Evolutionary conservation across 441 rosid species (phyloP).

Genomic region (Geranium incanum): DNA sequence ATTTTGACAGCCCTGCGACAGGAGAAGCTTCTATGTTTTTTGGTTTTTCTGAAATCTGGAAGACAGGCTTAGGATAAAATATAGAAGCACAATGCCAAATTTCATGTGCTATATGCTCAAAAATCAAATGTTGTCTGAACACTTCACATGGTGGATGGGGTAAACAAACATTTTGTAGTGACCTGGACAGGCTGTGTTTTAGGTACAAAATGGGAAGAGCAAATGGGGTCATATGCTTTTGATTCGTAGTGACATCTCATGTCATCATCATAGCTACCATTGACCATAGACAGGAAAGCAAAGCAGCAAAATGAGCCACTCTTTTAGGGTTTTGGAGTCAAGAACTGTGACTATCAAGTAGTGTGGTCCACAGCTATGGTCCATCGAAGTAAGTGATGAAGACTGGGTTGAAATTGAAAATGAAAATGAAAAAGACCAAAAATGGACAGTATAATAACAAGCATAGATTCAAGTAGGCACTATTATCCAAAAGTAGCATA

Average conservation of each 20-base stretch:
- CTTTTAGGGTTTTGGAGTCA: neutral
- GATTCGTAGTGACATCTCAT: neutral
- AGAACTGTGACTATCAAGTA: neutral
- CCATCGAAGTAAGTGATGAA: neutral
- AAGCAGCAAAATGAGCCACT: neutral
- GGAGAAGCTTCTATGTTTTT: neutral
- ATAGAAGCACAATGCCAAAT: neutral
- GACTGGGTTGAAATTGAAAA: neutral
- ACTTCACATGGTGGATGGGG: neutral
- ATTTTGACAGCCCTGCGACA: too few relatives aligned
- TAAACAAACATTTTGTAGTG: neutral
- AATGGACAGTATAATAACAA: neutral
- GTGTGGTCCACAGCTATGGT: neutral
- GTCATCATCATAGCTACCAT: neutral
- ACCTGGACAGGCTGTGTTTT: neutral
- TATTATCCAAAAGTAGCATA: constrained; percentile 9
- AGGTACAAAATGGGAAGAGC: constrained; percentile 5
- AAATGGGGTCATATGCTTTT: neutral
- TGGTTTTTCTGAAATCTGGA: neutral
- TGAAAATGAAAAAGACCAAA: neutral
- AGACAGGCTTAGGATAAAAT: neutral
- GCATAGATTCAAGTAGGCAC: neutral
- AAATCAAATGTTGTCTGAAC: neutral
- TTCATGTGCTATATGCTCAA: neutral
- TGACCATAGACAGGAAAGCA: neutral